Conservation (phyloP, 768 basidiomycete species). For the Boletus eberwhitei region DNA sequence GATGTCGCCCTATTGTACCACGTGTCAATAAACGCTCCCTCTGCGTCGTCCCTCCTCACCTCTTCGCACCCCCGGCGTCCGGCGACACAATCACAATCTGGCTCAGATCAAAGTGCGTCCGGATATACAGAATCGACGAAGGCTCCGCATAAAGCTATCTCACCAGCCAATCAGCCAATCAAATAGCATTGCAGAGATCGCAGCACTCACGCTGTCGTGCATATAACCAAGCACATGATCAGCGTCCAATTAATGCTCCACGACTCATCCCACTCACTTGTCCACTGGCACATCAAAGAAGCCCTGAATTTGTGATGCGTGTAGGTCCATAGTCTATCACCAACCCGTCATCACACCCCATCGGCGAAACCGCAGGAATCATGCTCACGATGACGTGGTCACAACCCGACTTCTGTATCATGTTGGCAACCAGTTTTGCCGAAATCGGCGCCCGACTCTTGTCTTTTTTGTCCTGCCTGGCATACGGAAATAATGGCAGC, state of each 20-base stretch:
- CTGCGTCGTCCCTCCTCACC: constrained; percentile 44
- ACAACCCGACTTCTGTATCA: constrained; percentile 88
- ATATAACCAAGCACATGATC: constrained; percentile 4
- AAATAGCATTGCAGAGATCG: constrained; percentile 1
- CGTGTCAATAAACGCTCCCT: constrained; percentile 15
- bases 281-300: constrained; percentile 99
- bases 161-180: constrained; percentile 21
- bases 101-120: constrained; percentile 79
- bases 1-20: constrained; percentile 75
- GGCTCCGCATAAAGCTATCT: constrained; percentile 90
- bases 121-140: constrained; percentile 91
- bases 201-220: constrained; percentile 47
- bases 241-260: constrained; percentile 8
- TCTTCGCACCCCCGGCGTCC: constrained; percentile 97
- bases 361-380: neutral
- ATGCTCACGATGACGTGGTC: constrained; percentile 92
- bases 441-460: constrained; percentile 98
- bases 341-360: constrained; percentile 1
- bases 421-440: constrained; percentile 97
- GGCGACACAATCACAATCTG: constrained; percentile 95
- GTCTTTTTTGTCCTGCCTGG: constrained; percentile 98
- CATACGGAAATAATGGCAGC: constrained; percentile 94
- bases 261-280: constrained; percentile 65
- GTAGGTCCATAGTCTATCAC: constrained; percentile 92
- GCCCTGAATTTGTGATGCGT: constrained; percentile 98